phyloP scores from a whole-genome alignment of 2,329 filamentous ascomycete species.

The Diaporthe capsici region DNA sequence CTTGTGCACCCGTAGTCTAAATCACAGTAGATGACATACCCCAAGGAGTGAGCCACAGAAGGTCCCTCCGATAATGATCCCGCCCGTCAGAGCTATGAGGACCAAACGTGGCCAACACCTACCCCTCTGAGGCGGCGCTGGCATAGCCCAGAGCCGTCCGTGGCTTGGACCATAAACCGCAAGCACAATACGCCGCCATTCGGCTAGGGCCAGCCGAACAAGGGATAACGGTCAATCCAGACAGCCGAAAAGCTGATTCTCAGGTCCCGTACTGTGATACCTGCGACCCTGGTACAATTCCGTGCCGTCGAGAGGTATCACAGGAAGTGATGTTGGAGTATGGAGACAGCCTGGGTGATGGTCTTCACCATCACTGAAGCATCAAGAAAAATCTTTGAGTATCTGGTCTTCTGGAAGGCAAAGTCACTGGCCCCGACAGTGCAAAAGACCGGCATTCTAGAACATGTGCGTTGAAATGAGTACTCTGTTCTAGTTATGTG shows the following conservation, averaged over 20 bases:
- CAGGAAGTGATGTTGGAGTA: too few relatives aligned
- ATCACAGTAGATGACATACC: slow-evolving; percentile 7
- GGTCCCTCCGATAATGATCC: background rate
- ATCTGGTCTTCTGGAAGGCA: background rate
- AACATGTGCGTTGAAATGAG: slow-evolving; percentile 12
- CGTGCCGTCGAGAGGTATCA: background rate
- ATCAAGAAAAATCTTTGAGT: too few relatives aligned
- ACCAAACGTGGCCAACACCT: background rate
- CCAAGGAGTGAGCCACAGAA: background rate
- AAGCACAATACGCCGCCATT: background rate
- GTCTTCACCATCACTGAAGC: background rate
- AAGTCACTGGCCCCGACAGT: too few relatives aligned
- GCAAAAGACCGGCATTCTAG: background rate
- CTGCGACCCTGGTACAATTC: background rate
- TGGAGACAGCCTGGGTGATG: too few relatives aligned
- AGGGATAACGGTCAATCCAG: background rate
- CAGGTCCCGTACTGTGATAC: background rate
- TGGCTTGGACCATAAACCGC: slow-evolving; percentile 3
- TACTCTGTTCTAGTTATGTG: slow-evolving; percentile 17
- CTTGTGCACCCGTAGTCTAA: slow-evolving; percentile 8
- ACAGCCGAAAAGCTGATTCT: background rate
- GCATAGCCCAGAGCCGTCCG: background rate
- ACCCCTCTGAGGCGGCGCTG: slow-evolving; percentile 5
- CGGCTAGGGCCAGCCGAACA: background rate
- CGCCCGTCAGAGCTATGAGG: background rate